These are phyloP conservation scores for Huntiella savannae DNA, from an alignment of 2,329 filamentous ascomycete species.

Conservation along the genomic window DNA sequence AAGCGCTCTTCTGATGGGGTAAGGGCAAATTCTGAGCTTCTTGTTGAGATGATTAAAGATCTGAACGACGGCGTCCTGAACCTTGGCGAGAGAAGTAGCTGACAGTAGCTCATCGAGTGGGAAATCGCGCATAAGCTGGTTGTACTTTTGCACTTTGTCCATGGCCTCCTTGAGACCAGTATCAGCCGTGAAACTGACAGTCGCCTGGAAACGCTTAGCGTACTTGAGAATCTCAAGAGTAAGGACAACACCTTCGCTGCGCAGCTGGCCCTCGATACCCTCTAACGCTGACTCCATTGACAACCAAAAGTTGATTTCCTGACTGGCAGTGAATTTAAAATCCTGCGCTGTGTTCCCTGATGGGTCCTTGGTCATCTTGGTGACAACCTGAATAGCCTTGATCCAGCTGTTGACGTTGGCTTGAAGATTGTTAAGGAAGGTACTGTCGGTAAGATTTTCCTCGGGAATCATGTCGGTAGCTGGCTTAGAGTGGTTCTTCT, in stretches of 20 bases:
- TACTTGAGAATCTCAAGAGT: slow-evolving; percentile 91
- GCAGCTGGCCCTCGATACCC: slow-evolving; percentile 73
- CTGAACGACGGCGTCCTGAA: slow-evolving; percentile 70
- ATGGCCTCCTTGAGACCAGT: slow-evolving; percentile 91
- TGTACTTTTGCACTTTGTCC: slow-evolving; percentile 95
- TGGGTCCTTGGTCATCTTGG: slow-evolving; percentile 78
- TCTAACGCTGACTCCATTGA: slow-evolving; percentile 91
- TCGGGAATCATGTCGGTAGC: slow-evolving; percentile 61
- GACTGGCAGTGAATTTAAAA: slow-evolving; percentile 52
- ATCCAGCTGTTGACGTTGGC: slow-evolving; percentile 95
- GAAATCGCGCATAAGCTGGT: slow-evolving; percentile 96
- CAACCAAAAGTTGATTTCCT: slow-evolving; percentile 98
- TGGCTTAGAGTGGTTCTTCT: slow-evolving; percentile 44
- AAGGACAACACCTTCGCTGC: slow-evolving; percentile 71
- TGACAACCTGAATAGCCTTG: slow-evolving; percentile 92
- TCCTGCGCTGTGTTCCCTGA: slow-evolving; percentile 36
- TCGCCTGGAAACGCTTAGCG: slow-evolving; percentile 94
- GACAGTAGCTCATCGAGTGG: slow-evolving; percentile 87
- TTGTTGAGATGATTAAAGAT: slow-evolving; percentile 95
- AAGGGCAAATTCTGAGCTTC: slow-evolving; percentile 89
- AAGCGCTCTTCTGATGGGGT: slow-evolving; percentile 77
- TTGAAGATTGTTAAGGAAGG: slow-evolving; percentile 84
- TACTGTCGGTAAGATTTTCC: slow-evolving; percentile 65
- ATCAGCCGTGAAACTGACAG: slow-evolving; percentile 89
- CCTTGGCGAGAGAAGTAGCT: slow-evolving; percentile 71